Conservation (phyloP, 345 rosid genomes). For the Pelargonium nanum region DNA sequence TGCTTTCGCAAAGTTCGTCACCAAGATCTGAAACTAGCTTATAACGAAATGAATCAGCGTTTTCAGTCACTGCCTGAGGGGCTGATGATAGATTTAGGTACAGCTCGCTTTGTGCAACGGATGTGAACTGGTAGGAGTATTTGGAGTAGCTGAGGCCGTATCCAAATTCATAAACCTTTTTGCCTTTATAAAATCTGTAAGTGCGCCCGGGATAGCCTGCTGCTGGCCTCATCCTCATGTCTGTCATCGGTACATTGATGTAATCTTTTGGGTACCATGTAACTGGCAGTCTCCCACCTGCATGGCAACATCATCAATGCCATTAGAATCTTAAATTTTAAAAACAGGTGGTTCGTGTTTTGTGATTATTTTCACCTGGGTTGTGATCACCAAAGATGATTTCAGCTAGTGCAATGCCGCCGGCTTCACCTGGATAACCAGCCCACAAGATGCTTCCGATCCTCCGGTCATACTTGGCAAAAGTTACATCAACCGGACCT, state of each 20-base stretch:
- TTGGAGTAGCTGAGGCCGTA: slow-evolving; percentile 70
- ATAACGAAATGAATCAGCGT: slow-evolving; percentile 14
- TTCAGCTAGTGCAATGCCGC: slow-evolving; percentile 73
- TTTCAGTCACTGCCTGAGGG: background rate
- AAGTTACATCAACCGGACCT: slow-evolving; percentile 75
- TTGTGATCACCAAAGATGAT: slow-evolving; percentile 82
- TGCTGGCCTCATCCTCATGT: slow-evolving; percentile 76
- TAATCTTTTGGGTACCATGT: slow-evolving; percentile 82
- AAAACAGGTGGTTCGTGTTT: background rate
- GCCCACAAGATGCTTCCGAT: slow-evolving; percentile 85
- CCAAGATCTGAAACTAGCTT: slow-evolving; percentile 43
- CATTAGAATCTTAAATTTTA: background rate
- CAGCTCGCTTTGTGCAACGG: slow-evolving; percentile 17
- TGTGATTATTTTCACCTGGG: slow-evolving; percentile 42
- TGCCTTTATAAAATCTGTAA: slow-evolving; percentile 63
- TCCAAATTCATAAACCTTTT: slow-evolving; percentile 55
- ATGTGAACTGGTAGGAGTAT: slow-evolving; percentile 40
- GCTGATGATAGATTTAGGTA: slow-evolving; percentile 27
- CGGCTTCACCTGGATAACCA: slow-evolving; percentile 91
- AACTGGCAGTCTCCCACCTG: slow-evolving; percentile 82
- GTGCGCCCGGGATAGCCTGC: slow-evolving; percentile 83
- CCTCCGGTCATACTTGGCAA: slow-evolving; percentile 40
- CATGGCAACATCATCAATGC: slow-evolving; percentile 6
- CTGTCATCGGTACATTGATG: slow-evolving; percentile 62
- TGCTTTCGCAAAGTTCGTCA: slow-evolving; percentile 28